Conservation (phyloP, 2,329 filamentous ascomycete genomes). For the Cytospora leucostoma region DNA sequence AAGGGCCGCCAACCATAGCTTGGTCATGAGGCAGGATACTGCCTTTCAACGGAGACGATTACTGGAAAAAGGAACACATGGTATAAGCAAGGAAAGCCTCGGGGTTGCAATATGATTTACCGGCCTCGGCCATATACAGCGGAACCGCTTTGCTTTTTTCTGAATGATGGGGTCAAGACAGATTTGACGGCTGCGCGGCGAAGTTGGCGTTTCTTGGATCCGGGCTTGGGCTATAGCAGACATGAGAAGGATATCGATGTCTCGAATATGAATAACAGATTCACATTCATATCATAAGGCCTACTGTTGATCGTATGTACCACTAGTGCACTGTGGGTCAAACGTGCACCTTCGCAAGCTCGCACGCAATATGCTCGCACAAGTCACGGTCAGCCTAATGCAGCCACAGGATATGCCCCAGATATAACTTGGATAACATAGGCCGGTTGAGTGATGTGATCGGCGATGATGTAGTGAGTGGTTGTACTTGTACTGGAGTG, state of each 20-base stretch:
- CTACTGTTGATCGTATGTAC: neutral
- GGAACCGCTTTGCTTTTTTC: conserved; percentile 1
- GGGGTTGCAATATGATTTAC: conserved; percentile 14
- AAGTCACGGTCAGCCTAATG: neutral
- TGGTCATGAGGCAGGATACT: neutral
- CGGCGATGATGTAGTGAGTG: neutral
- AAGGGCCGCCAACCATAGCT: neutral
- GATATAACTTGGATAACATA: neutral
- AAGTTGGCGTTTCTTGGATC: conserved; percentile 16
- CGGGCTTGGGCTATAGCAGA: neutral
- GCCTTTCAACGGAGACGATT: neutral
- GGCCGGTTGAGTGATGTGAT: neutral
- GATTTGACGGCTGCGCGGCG: conserved; percentile 17
- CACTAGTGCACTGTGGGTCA: neutral
- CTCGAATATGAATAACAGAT: neutral
- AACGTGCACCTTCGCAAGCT: neutral
- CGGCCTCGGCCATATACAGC: neutral
- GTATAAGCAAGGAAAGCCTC: conserved; percentile 10
- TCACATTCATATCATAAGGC: neutral
- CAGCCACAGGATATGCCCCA: neutral
- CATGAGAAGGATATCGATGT: conserved; percentile 6
- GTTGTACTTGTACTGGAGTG: neutral
- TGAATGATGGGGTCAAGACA: conserved; percentile 17
- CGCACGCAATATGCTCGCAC: no score
- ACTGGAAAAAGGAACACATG: conserved; percentile 5